A percentile compares a stretch with the other conserved stretches of the same genome.
Evolutionary conservation across 2,329 filamentous ascomycete species (phyloP).

Genomic region (Penicillium thymicola): DNA sequence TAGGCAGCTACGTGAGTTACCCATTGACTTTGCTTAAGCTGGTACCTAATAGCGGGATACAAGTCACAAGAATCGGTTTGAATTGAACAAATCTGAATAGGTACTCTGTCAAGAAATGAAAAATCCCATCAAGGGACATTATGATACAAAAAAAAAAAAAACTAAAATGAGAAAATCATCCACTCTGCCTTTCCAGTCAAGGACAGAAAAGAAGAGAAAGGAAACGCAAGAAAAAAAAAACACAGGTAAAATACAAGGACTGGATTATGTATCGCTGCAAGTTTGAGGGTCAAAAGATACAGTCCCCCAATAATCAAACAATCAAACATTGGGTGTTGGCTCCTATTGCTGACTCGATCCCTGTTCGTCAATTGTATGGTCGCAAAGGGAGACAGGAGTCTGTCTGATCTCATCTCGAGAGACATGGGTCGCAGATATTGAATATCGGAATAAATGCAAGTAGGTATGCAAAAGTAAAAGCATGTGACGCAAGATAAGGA

Average conservation of each 20-base stretch:
- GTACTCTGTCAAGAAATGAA: background rate
- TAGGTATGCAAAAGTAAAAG: background rate
- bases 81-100: background rate
- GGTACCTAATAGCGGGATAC: background rate
- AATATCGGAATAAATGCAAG: background rate
- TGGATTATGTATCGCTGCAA: background rate
- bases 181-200: background rate
- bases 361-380: background rate
- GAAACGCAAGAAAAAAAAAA: background rate
- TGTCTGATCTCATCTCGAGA: background rate
- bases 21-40: background rate
- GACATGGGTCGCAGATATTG: background rate
- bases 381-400: background rate
- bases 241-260: background rate
- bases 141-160: conserved; percentile 2
- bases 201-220: background rate
- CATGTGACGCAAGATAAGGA: background rate
- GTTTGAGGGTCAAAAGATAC: background rate
- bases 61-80: background rate
- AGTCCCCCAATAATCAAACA: background rate
- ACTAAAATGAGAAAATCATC: background rate
- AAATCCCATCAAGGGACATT: background rate
- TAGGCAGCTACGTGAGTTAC: background rate
- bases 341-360: background rate
- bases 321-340: background rate